A percentile compares a stretch with the other conserved stretches of the same genome.
phyloP scores from a whole-genome alignment of 192 early-diverging fungal species.

The Coemansia sp. region DNA sequence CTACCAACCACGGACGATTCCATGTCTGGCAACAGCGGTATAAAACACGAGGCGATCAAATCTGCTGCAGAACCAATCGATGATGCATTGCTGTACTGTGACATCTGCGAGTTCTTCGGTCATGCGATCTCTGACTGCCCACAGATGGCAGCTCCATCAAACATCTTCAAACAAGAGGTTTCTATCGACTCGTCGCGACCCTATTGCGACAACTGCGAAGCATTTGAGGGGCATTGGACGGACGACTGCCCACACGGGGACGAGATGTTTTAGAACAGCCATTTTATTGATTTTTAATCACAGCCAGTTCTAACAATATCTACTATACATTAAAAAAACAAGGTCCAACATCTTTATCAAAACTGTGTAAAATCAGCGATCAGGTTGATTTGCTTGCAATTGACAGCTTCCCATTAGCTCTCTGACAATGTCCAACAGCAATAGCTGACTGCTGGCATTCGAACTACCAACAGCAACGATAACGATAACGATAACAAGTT shows the following conservation, averaged over 20 bases:
- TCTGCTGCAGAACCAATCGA: constrained; percentile 13
- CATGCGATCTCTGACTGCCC: constrained; percentile 69
- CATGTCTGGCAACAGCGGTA: background rate
- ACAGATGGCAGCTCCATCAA: constrained; percentile 11
- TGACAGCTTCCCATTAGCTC: too few relatives aligned
- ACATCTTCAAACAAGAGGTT: constrained; percentile 38
- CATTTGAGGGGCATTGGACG: constrained; percentile 69
- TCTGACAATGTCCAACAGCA: too few relatives aligned
- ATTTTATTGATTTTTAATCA: background rate
- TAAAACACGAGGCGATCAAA: background rate
- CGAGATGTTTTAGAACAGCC: constrained; percentile 60
- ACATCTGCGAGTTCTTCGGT: constrained; percentile 67
- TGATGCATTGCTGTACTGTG: constrained; percentile 60
- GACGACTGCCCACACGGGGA: constrained; percentile 73
- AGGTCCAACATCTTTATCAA: too few relatives aligned
- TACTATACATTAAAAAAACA: too few relatives aligned
- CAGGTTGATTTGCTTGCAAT: too few relatives aligned
- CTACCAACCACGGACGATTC: constrained; percentile 3
- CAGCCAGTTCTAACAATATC: background rate
- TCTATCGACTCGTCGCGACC: constrained; percentile 35
- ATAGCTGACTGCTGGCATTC: too few relatives aligned
- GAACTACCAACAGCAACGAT: too few relatives aligned
- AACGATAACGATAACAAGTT: too few relatives aligned
- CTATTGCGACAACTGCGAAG: constrained; percentile 82
- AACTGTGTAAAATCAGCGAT: too few relatives aligned